A percentile compares a stretch with the other conserved stretches of the same genome.
phyloP scores from a whole-genome alignment of 2,329 filamentous ascomycete genomes.

The Diaporthe sp. region DNA sequence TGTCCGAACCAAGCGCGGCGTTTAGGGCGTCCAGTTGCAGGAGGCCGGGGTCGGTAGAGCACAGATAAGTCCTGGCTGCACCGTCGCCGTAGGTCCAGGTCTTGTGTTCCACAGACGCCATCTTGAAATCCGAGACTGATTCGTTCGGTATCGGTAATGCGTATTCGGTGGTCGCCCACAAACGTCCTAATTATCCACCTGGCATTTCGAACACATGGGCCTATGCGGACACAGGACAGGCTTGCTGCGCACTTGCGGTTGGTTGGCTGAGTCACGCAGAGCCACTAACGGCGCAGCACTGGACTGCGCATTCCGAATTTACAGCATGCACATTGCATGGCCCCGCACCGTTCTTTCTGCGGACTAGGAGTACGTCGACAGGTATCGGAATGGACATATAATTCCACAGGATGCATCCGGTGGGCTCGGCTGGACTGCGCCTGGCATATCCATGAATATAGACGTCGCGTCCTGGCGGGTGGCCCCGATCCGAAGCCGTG shows the following conservation, averaged over 20 bases:
- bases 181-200: neutral
- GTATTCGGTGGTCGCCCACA: neutral
- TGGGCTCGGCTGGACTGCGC: neutral
- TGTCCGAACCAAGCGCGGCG: conserved; percentile 66
- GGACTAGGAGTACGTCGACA: neutral
- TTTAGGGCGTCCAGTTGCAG: conserved; percentile 69
- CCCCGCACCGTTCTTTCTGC: conserved; percentile 2
- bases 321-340: neutral
- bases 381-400: neutral
- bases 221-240: neutral
- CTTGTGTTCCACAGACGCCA: conserved; percentile 34
- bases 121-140: neutral
- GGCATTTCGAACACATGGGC: neutral
- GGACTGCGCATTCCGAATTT: neutral
- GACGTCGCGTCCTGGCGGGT: neutral
- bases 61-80: conserved; percentile 62
- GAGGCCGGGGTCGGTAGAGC: conserved; percentile 71
- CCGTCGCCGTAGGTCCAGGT: conserved; percentile 60
- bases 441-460: neutral
- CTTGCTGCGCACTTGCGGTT: neutral
- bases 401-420: neutral
- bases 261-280: conserved; percentile 7
- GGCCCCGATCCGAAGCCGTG: neutral
- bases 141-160: neutral
- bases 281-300: conserved; percentile 2